Evolutionary conservation across 805 yeast species (phyloP), one percentile per base, ranked within the genome.

Genomic region (Yarrowia bubula): DNA sequence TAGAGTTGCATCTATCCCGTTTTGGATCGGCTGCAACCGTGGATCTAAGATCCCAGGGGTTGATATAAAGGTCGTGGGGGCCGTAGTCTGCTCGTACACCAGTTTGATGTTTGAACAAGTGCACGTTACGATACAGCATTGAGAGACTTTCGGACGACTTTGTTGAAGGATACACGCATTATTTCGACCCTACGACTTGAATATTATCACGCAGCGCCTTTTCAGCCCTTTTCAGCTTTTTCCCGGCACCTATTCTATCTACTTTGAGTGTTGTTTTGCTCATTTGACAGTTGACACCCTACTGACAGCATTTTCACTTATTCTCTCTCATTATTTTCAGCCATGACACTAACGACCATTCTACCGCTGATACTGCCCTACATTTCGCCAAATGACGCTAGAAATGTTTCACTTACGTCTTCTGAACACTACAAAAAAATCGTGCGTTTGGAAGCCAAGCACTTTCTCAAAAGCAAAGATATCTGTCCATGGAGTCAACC

Each of bases 41-140:
- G 58, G 58, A 51, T 51, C 58, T 51, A 10, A 51, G 58, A 51
- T 51, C 58, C 17, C 58, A 51, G 58, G 58, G 58, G 58, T 18
- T 8, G 15, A 32, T 47, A 47, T 31, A 18, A 32, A 11, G 32
- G 28, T 22, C 28, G 28, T 22, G 28, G 28, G 28, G 28, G 28
- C 3, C 4, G 28, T 22, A 3, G 28, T 22, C 28, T 3, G 28
- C 5, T 5, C 5, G 28, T 22, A 22, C 28, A 22, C 28, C 4
- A 22, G 28, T 22, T 22, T 22, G 28, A 22, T 22, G 28, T 22
- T 22, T 22, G 4, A 22, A 5, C 4, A 22, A 22, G 28, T 22
- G 28, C 28, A 3, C 5, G 3, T 22, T 22, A 3, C 28, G 28
- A 22, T 3, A 22, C 28, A 22, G 28, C 28, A 22, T 22, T 22